Evolutionary conservation across 2,329 filamentous ascomycete genomes (phyloP), one percentile per base, ranked within the genome.

Genomic region (Aspergillus melleus): DNA sequence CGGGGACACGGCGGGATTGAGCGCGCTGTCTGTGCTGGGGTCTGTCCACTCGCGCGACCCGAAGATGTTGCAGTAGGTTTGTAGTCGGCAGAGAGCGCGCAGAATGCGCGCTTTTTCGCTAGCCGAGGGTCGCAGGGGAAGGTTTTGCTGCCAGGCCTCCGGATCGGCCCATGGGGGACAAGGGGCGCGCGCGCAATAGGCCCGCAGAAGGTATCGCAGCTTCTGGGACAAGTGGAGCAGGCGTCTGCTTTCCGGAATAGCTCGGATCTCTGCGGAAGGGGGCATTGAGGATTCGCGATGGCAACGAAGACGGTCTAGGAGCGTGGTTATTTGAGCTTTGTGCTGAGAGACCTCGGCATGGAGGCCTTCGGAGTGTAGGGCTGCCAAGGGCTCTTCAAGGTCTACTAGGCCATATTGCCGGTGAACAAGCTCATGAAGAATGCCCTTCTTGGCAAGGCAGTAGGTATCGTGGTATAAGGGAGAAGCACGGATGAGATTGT

Each of bases 41-140:
- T 12, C 62, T 60, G 4, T 29, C 61, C 59, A 65, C 44, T 65
- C 63, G 2, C 63, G 57, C 5, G 54, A 50, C 6, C 63, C 63
- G 30, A 65, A 62, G 30, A 65, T 55, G 50, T 65, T 65, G 53
- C 58, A 63, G 50, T 63, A 65, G 1, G 61, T 63, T 39, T 65
- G 61, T 6, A 65, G 47, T 11, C 63, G 63, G 22, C 63, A 65
- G 26, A 65, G 53, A 14, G 61, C 59, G 19, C 63, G 59, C 22
- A 65, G 52, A 12, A 65, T 58, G 6, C 63, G 63, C 11, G 56
- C 56, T 22, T 49, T 52, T 49, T 63, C 59, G 1, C 49, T 57
- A 2, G 49, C 20, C 10, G 61, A 55, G 20, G 55, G 52, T 12
- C 20, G 44, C 22, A 44, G 10, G n/a, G 58, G 54, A 2, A 46